phyloP scores from a whole-genome alignment of 139 green algal species.

The Closterium sp. region DNA sequence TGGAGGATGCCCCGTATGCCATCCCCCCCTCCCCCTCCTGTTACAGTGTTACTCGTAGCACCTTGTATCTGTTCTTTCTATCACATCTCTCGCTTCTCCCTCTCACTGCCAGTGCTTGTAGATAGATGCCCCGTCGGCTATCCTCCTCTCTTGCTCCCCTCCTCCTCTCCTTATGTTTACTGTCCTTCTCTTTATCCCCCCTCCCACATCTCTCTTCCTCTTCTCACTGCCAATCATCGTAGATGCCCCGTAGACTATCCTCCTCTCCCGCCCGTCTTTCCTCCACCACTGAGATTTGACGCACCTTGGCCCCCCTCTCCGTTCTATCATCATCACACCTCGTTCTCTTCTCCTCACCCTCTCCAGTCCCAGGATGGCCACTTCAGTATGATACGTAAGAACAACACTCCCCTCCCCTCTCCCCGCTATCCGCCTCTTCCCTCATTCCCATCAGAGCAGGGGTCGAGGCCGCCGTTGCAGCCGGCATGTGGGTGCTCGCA shows the following conservation, averaged over 20 bases:
- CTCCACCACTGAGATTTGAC: too few species aligned
- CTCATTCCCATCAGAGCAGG: conserved; percentile 19
- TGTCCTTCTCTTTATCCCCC: not conserved
- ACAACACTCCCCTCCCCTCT: too few species aligned
- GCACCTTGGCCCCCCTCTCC: too few species aligned
- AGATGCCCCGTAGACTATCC: too few species aligned
- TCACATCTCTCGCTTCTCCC: not conserved
- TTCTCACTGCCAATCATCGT: too few species aligned
- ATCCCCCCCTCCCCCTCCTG: not conserved
- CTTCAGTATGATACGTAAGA: too few species aligned
- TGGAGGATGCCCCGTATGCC: not conserved
- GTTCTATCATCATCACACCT: too few species aligned
- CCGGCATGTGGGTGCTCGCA: conserved; percentile 79
- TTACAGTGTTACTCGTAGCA: not conserved
- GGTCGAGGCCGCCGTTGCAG: conserved; percentile 62
- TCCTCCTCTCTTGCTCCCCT: not conserved
- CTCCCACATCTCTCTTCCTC: not conserved
- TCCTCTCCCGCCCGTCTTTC: too few species aligned
- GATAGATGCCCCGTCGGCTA: not conserved
- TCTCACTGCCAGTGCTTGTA: not conserved
- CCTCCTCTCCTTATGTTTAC: not conserved
- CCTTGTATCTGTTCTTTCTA: not conserved
- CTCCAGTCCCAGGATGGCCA: too few species aligned
- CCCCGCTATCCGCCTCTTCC: not conserved
- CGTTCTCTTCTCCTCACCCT: too few species aligned